Conservation (phyloP, 2,329 filamentous ascomycete species). For the Aspergillus tamarii region DNA sequence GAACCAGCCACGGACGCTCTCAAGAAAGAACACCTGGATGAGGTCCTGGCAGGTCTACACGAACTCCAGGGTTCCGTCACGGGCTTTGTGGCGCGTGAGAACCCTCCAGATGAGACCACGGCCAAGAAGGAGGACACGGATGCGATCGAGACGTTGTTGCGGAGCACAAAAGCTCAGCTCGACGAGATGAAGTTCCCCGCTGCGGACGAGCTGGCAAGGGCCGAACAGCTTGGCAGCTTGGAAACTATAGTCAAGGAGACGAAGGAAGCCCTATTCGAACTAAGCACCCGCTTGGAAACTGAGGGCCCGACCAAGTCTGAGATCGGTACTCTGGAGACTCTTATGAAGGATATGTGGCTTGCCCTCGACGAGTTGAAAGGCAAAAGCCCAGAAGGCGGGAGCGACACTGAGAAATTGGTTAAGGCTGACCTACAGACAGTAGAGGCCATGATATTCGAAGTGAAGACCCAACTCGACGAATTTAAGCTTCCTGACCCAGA, state of each 20-base stretch:
- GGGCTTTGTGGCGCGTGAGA: slow-evolving; percentile 50
- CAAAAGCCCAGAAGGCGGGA: slow-evolving; percentile 50
- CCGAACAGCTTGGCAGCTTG: slow-evolving; percentile 62
- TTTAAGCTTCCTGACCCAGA: slow-evolving; percentile 72
- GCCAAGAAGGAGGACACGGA: slow-evolving; percentile 82
- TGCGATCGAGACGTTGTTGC: slow-evolving; percentile 85
- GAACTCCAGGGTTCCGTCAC: slow-evolving; percentile 64
- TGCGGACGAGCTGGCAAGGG: slow-evolving; percentile 67
- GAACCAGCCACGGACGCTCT: slow-evolving; percentile 44
- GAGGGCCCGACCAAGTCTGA: slow-evolving; percentile 77
- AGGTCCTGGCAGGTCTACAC: slow-evolving; percentile 48
- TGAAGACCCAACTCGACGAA: slow-evolving; percentile 77
- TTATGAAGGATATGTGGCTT: slow-evolving; percentile 76
- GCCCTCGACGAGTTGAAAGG: slow-evolving; percentile 72
- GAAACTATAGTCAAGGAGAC: slow-evolving; percentile 75
- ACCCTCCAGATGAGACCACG: slow-evolving; percentile 51
- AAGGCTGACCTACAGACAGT: slow-evolving; percentile 84
- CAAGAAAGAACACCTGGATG: slow-evolving; percentile 53
- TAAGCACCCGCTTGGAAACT: slow-evolving; percentile 69
- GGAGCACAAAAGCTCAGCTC: slow-evolving; percentile 84
- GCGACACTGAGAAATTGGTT: slow-evolving; percentile 64
- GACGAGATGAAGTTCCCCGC: slow-evolving; percentile 74
- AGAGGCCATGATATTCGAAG: slow-evolving; percentile 78
- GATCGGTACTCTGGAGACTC: slow-evolving; percentile 72
- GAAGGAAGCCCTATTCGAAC: slow-evolving; percentile 69